Percentiles rank a stretch among this genome's conserved stretches.
These are phyloP conservation scores for Alternaria infectoria DNA, from an alignment of 2,329 filamentous ascomycete genomes.

Conservation along the genomic window DNA sequence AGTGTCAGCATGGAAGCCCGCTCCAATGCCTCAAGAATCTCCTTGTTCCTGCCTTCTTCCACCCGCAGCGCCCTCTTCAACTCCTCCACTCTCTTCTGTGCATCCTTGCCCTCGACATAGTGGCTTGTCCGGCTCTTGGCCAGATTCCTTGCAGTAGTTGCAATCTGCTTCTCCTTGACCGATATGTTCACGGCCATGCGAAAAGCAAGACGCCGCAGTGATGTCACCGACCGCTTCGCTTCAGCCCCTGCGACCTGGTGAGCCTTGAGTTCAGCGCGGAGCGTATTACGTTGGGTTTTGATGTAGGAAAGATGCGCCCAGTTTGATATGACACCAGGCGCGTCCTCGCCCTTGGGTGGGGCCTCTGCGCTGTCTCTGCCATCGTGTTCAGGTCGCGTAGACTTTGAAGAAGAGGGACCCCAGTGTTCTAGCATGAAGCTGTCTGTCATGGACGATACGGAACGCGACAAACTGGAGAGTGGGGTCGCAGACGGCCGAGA, in stretches of 20 bases:
- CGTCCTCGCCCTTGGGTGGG: constrained; percentile 27
- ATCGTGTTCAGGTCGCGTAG: constrained; percentile 13
- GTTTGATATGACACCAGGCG: constrained; percentile 40
- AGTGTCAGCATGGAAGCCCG: constrained; percentile 46
- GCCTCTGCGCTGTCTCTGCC: constrained; percentile 17
- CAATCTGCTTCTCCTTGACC: constrained; percentile 49
- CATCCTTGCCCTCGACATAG: constrained; percentile 40
- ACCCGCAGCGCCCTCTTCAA: constrained; percentile 39
- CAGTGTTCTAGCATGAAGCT: constrained; percentile 44
- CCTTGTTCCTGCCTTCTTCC: constrained; percentile 45
- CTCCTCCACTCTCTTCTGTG: constrained; percentile 43
- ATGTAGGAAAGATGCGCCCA: constrained; percentile 46
- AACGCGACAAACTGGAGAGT: constrained; percentile 33
- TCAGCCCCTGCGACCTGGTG: constrained; percentile 42
- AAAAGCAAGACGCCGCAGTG: constrained; percentile 45
- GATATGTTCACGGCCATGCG: constrained; percentile 49
- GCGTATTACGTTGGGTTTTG: constrained; percentile 43
- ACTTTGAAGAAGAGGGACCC: constrained; percentile 20
- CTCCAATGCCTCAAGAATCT: constrained; percentile 47
- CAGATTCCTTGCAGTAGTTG: constrained; percentile 39
- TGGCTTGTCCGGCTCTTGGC: constrained; percentile 39
- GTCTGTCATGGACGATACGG: constrained; percentile 42
- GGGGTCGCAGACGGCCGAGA: constrained; percentile 29
- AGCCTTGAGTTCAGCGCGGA: constrained; percentile 42
- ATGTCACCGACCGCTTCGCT: constrained; percentile 43